Evolutionary conservation across 2,329 filamentous ascomycete genomes (phyloP).

Genomic region (Fusarium sp.): DNA sequence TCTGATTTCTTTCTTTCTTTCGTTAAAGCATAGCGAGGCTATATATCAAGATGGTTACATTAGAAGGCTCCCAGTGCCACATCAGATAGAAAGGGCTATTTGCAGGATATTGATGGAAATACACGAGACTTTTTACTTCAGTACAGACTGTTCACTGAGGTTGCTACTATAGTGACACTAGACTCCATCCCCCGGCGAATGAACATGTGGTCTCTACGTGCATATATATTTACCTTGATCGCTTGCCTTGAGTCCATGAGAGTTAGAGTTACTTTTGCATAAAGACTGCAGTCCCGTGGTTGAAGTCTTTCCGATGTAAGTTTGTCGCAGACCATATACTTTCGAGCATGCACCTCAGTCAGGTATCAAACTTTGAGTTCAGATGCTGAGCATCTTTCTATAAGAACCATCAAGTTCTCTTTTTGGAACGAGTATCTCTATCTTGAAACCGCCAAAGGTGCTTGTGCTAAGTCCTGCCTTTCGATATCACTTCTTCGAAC

Average conservation of each 20-base stretch:
- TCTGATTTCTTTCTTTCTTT: constrained; percentile 4
- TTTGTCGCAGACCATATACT: background rate
- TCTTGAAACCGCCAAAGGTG: background rate
- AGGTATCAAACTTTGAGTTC: background rate
- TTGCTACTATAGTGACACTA: background rate
- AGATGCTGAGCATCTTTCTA: background rate
- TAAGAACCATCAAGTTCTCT: background rate
- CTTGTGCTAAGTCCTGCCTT: background rate
- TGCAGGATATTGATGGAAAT: background rate
- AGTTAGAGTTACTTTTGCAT: background rate
- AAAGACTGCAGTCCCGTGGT: background rate
- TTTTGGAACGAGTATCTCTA: background rate
- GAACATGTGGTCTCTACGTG: background rate
- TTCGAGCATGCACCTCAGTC: background rate
- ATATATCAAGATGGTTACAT: background rate
- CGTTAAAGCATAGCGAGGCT: background rate
- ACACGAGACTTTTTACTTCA: background rate
- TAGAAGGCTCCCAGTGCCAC: constrained; percentile 6
- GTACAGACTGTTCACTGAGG: background rate
- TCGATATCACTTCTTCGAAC: background rate
- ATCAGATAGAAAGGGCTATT: constrained; percentile 6
- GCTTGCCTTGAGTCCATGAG: background rate
- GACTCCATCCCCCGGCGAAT: background rate
- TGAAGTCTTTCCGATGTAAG: background rate
- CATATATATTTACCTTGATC: background rate